phyloP scores from a whole-genome alignment of 2,329 filamentous ascomycete species.

The Diaporthe velutina region DNA sequence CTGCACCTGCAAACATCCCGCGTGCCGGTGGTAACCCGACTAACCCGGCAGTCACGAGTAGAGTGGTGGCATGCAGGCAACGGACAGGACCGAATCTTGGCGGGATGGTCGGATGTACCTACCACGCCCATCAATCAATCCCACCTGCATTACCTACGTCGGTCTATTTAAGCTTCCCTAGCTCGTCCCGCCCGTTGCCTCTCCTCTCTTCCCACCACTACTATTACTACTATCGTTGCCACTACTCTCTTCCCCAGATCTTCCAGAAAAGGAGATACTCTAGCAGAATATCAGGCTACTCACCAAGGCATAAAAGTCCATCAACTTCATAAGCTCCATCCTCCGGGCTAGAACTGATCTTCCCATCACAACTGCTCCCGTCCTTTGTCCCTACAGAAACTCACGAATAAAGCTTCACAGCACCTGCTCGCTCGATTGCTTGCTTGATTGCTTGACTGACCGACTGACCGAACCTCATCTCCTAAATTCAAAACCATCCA shows the following conservation, averaged over 20 bases:
- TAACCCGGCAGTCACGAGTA: conserved; percentile 27
- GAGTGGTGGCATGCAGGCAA: not conserved
- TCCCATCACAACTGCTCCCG: not conserved
- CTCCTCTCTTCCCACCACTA: not conserved
- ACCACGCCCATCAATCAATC: not conserved
- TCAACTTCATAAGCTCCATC: not conserved
- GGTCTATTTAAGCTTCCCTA: conserved; percentile 37
- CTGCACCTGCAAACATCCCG: conserved; percentile 32
- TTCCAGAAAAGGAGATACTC: not conserved
- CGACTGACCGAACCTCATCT: conserved; percentile 37
- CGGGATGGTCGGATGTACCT: not conserved
- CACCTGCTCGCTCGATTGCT: not conserved
- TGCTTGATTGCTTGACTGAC: conserved; percentile 20
- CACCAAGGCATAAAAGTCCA: conserved; percentile 6
- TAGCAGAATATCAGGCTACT: not conserved
- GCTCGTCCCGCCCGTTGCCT: not conserved
- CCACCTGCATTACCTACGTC: not conserved
- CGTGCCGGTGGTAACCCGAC: conserved; percentile 28
- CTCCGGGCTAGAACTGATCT: not conserved
- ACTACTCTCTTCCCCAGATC: not conserved
- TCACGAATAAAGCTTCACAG: not conserved
- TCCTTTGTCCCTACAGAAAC: conserved; percentile 3
- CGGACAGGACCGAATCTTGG: conserved; percentile 17
- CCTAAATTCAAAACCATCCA: conserved; percentile 36
- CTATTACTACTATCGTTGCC: not conserved